Base-by-base conservation (phyloP, 768 basidiomycete genomes). In the Suillus fuscotomentosus region DNA sequence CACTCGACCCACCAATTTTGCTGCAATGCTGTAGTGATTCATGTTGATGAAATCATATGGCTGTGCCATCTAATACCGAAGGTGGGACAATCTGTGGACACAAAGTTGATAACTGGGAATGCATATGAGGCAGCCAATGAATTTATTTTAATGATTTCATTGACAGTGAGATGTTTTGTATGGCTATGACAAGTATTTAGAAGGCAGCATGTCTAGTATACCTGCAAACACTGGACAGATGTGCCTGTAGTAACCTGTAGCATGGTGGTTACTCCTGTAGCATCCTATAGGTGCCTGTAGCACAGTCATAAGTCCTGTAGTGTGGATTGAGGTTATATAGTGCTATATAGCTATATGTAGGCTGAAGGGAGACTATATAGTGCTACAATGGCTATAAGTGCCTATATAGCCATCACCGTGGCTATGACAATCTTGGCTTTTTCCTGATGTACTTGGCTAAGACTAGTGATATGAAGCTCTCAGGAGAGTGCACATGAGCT, bases 11-110 rank as follows among this genome's bases (percentile, higher is more conserved):
- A 41, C 22, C 60, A 60, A 38, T 55, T 41, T 48, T 13, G 10
- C 53, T 20, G 31, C 22, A 60, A 64, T 36, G 57, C 63, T 0
- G 31, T 22, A 13, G 48, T 65, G 14, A 54, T 65, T 4, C 50
- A 41, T 22, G 6, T 65, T 2, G 15, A 61, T 13, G 22, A 43
- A 9, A 42, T 61, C 5, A 24, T 65, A 9, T 31, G 43, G 9
- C 60, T 27, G 14, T 65, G 60, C 31, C 60, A 65, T 50, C 53
- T 65, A 13, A 56, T 65, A 22, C 51, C 60, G 13, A 62, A 66
- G 4, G n/a, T 62, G 51, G 70, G 72, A 36, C 70, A 69, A 31
- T 45, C 48, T 39, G 63, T 69, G 53, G 64, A 68, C 47, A 67
- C 63, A 27, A 60, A 55, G 27, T 65, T 60, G 43, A 45, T 42